Evolutionary conservation across 495 filamentous ascomycete species (phyloP).

Genomic region (Podospora appendiculata): DNA sequence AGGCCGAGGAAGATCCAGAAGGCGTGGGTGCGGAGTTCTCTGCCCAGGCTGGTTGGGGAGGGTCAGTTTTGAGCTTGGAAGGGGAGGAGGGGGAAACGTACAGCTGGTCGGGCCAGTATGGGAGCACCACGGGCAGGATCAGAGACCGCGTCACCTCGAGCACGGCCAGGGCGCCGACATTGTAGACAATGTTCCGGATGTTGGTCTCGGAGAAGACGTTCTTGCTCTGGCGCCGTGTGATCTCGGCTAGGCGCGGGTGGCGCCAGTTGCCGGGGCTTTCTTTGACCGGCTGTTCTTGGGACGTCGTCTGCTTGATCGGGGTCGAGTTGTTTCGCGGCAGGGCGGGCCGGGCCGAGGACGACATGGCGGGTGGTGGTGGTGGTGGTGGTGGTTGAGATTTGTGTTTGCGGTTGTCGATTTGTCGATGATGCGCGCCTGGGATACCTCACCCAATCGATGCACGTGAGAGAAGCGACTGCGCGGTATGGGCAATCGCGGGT

Average conservation of each 20-base stretch:
- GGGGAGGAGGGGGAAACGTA: slow-evolving; percentile 4
- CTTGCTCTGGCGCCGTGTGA: slow-evolving; percentile 64
- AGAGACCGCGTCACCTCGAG: slow-evolving; percentile 28
- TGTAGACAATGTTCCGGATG: slow-evolving; percentile 56
- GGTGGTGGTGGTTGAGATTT: too few relatives aligned
- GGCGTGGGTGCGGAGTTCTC: neutral
- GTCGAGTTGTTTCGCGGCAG: slow-evolving; percentile 24
- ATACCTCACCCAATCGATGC: too few relatives aligned
- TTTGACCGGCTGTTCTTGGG: slow-evolving; percentile 18
- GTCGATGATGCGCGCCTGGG: neutral
- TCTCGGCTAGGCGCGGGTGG: slow-evolving; percentile 74
- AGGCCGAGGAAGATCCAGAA: slow-evolving; percentile 24
- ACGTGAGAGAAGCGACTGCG: too few relatives aligned
- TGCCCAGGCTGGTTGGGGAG: slow-evolving; percentile 1
- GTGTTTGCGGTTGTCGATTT: neutral
- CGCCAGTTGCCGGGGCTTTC: slow-evolving; percentile 72
- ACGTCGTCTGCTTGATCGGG: slow-evolving; percentile 30
- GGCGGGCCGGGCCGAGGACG: slow-evolving; percentile 7
- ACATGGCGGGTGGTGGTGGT: slow-evolving; percentile 8
- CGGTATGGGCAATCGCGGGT: neutral
- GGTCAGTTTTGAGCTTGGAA: too few relatives aligned
- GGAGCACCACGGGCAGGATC: slow-evolving; percentile 15
- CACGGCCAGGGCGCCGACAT: slow-evolving; percentile 44
- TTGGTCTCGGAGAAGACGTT: slow-evolving; percentile 66
- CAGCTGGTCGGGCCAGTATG: slow-evolving; percentile 15